phyloP scores from a whole-genome alignment of 2,329 filamentous ascomycete genomes.

The Cordyceps pruinosa region DNA sequence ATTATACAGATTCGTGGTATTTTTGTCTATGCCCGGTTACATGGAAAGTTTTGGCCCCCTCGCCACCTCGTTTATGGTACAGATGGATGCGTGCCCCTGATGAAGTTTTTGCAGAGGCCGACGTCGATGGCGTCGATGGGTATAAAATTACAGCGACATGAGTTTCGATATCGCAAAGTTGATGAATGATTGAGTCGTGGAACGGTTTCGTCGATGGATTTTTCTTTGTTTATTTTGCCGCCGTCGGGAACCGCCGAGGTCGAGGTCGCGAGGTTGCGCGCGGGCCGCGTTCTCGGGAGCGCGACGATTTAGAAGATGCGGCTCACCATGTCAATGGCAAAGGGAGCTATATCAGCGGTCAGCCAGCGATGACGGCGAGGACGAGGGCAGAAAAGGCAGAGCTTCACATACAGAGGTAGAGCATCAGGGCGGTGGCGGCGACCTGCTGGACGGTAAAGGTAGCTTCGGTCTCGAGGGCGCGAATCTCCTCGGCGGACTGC shows the following conservation, averaged over 20 bases:
- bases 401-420: slow-evolving; percentile 67
- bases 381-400: neutral
- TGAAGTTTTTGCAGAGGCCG: neutral
- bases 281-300: neutral
- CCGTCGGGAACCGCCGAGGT: neutral
- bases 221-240: neutral
- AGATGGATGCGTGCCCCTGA: slow-evolving; percentile 2
- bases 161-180: neutral
- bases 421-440: slow-evolving; percentile 55
- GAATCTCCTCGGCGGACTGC: slow-evolving; percentile 63
- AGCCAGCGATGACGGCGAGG: neutral
- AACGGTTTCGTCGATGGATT: neutral
- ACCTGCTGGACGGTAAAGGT: slow-evolving; percentile 61
- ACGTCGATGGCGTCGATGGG: neutral
- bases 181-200: neutral
- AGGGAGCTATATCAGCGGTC: slow-evolving; percentile 43
- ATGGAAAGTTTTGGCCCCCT: neutral
- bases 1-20: neutral
- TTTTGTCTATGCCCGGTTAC: slow-evolving; percentile 10
- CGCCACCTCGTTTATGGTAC: neutral
- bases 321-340: slow-evolving; percentile 47
- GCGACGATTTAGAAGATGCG: slow-evolving; percentile 34
- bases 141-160: slow-evolving; percentile 6
- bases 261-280: neutral
- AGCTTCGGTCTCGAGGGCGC: slow-evolving; percentile 61